Base-by-base conservation (phyloP, 768 basidiomycete species). In the Mycena crocata region DNA sequence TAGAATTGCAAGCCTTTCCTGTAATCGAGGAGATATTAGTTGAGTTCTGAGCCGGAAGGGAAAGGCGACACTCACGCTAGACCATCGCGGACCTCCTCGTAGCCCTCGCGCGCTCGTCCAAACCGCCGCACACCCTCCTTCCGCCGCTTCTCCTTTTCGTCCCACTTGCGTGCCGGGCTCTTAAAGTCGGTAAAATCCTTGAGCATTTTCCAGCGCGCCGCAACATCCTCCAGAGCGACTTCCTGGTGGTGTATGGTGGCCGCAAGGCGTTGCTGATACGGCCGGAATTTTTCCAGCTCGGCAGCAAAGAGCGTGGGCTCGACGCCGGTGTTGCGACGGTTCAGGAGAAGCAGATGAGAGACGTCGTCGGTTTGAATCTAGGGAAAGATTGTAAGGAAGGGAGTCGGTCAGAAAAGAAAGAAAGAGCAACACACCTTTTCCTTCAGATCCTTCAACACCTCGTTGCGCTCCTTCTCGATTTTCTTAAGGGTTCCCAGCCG, bases 351-450 rank as follows among this genome's bases (percentile, higher is more conserved):
- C 1, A 98, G 85, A 75, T 97, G 95, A 0, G 97, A 99, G 30
- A 99, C 97, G 70, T 99, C 98, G 79, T 99, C 98, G 30, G 86
- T 83, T 89, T 98, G 98, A 50, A 98, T 87, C 96, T 99, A 71
- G 3, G 50, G n/a, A 57, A 35, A 24, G 19, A 58, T 42, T 17
- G n/a, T n/a, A 45, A 49, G 2, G 19, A 40, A 35, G n/a, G 28
- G 26, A 35, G 34, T 64, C 45, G 57, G 57, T 34, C 40, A 28
- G 40, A 54, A 30, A 3, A 28, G 3, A 49, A 14, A 2, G 45
- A 21, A 51, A 13, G 5, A 14, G 19, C 31, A 50, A 48, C 62
- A 46, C 58, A 95, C 96, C 88, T 97, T 98, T 46, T 98, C 96
- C 77, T 99, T 99, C 52, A 99, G 82, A 74, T 99, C 98, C 75